Base-by-base conservation (phyloP, 2,329 filamentous ascomycete species). In the Rugonectria rugulosa region DNA sequence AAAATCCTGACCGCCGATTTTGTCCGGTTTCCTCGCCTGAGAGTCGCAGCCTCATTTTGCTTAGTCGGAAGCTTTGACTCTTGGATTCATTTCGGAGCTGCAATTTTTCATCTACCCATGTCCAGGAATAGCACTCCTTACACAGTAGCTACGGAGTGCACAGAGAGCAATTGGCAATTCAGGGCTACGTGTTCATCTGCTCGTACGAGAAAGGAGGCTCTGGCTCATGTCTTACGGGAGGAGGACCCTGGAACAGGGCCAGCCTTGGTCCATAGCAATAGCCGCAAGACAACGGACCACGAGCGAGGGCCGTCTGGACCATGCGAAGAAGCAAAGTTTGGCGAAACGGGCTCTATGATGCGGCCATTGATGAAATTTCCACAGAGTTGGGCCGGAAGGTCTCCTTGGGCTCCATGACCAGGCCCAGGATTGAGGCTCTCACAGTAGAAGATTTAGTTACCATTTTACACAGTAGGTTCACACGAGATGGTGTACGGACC, bases 1-100 rank as follows among this genome's bases (percentile, higher is more conserved):
- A 50, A 41, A 19, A 53, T 32, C 21, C 23, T 31, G 42, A 55
- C 44, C 15, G 38, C 37, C 56, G 46, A 61, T 52, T 56, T 60
- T 51, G 62, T 45, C 60, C 53, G 49, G 34, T 43, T 49, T 52
- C 47, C 43, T 60, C 37, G 41, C 47, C 50, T 56, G 50, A 60
- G 61, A 31, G 46, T 63, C 41, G 40, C 29, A 55, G 40, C 29
- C 20, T 45, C 45, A 47, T 34, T 51, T 38, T 41, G 24, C 55
- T 40, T 46, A 42, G 46, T 36, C 17, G 36, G n/a, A 32, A 67
- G 65, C 65, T 63, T 65, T 56, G 60, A 61, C 65, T 45, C 38
- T 55, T 27, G 12, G 21, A 2, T 52, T 66, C 61, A 67, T 67
- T 66, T 67, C 65, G 44, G 45, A 52, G 42, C n/a, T 37, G 23